Evolutionary conservation across 768 basidiomycete genomes (phyloP).

Genomic region (Dacryopinax primogenitus): DNA sequence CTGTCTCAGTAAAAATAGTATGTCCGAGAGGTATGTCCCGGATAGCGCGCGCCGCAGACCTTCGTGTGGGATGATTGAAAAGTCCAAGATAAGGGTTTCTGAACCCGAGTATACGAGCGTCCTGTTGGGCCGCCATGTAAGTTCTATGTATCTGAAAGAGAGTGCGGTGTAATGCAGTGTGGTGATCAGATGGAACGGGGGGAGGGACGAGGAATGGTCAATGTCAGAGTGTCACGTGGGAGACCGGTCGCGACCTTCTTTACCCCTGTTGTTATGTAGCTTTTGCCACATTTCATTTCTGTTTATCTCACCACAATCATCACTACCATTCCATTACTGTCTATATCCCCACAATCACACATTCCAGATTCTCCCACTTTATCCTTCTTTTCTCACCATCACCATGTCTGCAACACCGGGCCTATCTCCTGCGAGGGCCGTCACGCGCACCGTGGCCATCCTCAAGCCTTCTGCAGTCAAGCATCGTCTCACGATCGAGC

Average conservation of each 20-base stretch:
- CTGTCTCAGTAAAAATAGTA: neutral
- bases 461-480: constrained; percentile 66
- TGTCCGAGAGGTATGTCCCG: neutral
- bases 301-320: neutral
- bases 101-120: neutral
- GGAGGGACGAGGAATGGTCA: neutral
- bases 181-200: neutral
- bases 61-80: neutral
- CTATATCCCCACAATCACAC: neutral
- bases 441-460: constrained; percentile 63
- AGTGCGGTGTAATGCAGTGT: neutral
- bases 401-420: neutral
- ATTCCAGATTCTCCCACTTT: neutral
- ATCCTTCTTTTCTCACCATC: neutral
- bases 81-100: neutral
- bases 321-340: neutral
- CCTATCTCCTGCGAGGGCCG: neutral
- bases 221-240: neutral
- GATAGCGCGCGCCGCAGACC: neutral
- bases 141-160: neutral
- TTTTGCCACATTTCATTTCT: constrained; percentile 8
- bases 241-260: neutral
- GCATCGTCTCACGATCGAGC: constrained; percentile 69
- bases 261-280: constrained; percentile 7
- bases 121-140: neutral